Percentiles rank a stretch among this genome's conserved stretches.
These are phyloP conservation scores for Deinandra increscens DNA, from an alignment of 129 eudicot species.

Conservation along the genomic window DNA sequence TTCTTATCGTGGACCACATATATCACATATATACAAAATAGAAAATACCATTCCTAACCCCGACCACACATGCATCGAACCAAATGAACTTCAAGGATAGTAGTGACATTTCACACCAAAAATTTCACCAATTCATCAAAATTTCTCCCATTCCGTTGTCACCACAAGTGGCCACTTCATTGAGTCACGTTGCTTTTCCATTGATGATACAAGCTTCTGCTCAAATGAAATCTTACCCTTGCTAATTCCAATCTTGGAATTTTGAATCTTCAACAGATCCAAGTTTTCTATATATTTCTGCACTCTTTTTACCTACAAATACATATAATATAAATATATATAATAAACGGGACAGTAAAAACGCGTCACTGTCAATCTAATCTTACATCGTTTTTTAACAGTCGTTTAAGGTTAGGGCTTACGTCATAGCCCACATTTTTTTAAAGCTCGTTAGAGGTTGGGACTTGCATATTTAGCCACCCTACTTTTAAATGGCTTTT, in stretches of 20 bases:
- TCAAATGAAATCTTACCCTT: slow-evolving; percentile 24
- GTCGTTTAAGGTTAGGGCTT: too few species aligned
- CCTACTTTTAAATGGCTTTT: too few species aligned
- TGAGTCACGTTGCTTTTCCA: slow-evolving; percentile 35
- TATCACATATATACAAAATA: slow-evolving; percentile 3
- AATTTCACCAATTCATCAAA: slow-evolving; percentile 28
- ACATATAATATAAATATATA: background rate
- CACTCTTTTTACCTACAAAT: slow-evolving; percentile 73
- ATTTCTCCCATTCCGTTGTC: slow-evolving; percentile 73
- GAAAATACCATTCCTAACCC: slow-evolving; percentile 5
- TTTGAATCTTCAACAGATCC: slow-evolving; percentile 60
- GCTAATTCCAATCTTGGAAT: slow-evolving; percentile 32
- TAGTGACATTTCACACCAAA: background rate
- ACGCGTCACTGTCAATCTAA: too few species aligned
- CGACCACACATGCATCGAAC: slow-evolving; percentile 4
- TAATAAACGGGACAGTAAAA: too few species aligned
- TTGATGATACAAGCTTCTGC: slow-evolving; percentile 29
- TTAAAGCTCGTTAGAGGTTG: too few species aligned
- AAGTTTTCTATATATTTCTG: slow-evolving; percentile 78
- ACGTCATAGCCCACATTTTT: too few species aligned
- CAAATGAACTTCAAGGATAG: background rate
- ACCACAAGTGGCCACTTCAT: slow-evolving; percentile 55
- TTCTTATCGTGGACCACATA: slow-evolving; percentile 1
- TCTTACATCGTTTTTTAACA: too few species aligned
- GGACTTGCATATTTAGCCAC: too few species aligned